These are phyloP conservation scores for Sugiyamaella qingdaonensis DNA, from an alignment of 805 yeast genomes.

Conservation along the genomic window DNA sequence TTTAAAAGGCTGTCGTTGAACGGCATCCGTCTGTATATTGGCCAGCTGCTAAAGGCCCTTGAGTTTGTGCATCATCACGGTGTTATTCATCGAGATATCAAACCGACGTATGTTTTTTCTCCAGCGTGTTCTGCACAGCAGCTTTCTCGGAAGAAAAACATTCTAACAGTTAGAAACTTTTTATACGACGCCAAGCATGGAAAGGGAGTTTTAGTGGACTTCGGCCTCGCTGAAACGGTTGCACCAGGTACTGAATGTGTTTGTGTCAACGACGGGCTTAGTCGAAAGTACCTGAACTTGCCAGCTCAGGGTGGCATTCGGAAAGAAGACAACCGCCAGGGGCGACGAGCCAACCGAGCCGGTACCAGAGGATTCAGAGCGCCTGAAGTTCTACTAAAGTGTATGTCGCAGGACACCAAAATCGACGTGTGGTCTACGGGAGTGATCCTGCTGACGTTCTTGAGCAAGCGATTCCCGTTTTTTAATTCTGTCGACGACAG, in stretches of 20 bases:
- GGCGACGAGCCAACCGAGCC: constrained; percentile 92
- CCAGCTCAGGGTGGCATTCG: constrained; percentile 61
- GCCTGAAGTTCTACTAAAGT: constrained; percentile 85
- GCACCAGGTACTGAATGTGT: constrained; percentile 18
- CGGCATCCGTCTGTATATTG: constrained; percentile 78
- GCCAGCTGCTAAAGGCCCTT: constrained; percentile 72
- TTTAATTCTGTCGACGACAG: constrained; percentile 92
- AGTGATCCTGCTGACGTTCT: constrained; percentile 71
- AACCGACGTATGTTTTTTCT: constrained; percentile 52
- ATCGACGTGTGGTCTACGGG: constrained; percentile 94
- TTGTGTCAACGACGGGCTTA: constrained; percentile 16
- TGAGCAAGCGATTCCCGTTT: constrained; percentile 82
- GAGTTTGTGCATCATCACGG: constrained; percentile 69
- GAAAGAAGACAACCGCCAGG: constrained; percentile 81
- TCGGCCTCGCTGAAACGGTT: constrained; percentile 80
- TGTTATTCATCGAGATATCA: constrained; percentile 88
- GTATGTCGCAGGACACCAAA: constrained; percentile 75
- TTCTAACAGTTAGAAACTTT: constrained; percentile 42
- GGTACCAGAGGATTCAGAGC: constrained; percentile 95
- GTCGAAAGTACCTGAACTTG: constrained; percentile 13
- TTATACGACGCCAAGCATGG: constrained; percentile 61
- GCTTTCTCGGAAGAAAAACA: constrained; percentile 35
- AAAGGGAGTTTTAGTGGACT: constrained; percentile 82
- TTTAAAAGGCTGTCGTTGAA: constrained; percentile 72
- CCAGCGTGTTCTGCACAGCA: constrained; percentile 24